Conservation (phyloP, 2,329 filamentous ascomycete species). For the Nemania sp. region DNA sequence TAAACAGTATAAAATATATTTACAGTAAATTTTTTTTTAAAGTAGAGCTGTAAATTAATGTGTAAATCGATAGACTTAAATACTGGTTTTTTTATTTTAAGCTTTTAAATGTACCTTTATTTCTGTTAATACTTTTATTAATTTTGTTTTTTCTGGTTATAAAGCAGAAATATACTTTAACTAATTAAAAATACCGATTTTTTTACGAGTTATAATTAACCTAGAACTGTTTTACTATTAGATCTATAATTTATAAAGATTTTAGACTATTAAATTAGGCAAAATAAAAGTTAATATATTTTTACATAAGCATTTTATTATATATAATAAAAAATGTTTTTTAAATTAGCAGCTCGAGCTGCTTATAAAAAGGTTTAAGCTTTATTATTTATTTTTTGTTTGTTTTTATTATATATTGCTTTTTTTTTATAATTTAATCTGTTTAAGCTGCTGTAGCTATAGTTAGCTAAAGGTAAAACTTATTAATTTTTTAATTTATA, state of each 20-base stretch:
- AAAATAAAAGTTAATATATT: background rate
- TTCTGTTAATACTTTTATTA: background rate
- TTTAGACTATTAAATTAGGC: background rate
- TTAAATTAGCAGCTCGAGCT: background rate
- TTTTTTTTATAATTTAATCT: background rate
- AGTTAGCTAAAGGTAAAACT: background rate
- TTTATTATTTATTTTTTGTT: background rate
- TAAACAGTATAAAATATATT: background rate
- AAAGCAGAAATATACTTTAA: background rate
- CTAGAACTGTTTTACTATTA: background rate
- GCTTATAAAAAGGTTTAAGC: background rate
- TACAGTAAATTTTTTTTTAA: background rate
- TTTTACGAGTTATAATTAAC: background rate
- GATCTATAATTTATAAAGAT: background rate
- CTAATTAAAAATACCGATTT: background rate
- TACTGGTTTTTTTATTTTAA: background rate
- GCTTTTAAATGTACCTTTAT: background rate
- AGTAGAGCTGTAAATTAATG: background rate
- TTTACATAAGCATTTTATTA: slow-evolving; percentile 1
- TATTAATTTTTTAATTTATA: background rate
- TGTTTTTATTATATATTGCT: background rate
- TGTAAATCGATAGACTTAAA: background rate
- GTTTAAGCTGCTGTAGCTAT: background rate
- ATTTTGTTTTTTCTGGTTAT: background rate
- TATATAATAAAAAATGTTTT: background rate